phyloP scores from a whole-genome alignment of 768 basidiomycete genomes.

The Tricholoma furcatifolium region DNA sequence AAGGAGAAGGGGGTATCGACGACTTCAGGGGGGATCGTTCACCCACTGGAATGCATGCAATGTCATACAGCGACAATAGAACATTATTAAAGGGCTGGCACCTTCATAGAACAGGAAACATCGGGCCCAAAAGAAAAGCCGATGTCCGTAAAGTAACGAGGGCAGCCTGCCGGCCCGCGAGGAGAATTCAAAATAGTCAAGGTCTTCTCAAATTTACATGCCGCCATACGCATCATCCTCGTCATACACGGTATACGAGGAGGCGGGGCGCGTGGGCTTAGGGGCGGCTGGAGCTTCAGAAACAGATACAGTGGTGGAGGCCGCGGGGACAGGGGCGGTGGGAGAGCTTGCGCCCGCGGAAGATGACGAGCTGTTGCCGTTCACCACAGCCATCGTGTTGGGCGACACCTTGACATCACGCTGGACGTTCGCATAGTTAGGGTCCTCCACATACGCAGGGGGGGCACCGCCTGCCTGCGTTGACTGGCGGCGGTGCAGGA shows the following conservation, averaged over 20 bases:
- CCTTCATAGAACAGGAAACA: not conserved
- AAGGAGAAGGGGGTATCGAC: constrained; percentile 11
- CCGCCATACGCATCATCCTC: constrained; percentile 71
- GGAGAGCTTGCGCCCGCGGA: not conserved
- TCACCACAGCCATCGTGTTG: not conserved
- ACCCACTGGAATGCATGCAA: constrained; percentile 4
- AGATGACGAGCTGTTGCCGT: not conserved
- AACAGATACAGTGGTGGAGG: too few species aligned
- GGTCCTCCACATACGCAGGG: constrained; percentile 9
- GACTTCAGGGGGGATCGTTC: constrained; percentile 13
- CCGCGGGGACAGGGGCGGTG: not conserved
- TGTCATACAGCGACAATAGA: not conserved
- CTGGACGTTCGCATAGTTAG: constrained; percentile 18
- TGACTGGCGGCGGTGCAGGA: constrained; percentile 13
- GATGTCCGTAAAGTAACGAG: not conserved
- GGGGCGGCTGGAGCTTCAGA: too few species aligned
- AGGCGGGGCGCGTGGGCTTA: constrained; percentile 14
- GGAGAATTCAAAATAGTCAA: not conserved
- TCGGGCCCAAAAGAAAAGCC: constrained; percentile 1
- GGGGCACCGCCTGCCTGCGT: constrained; percentile 7
- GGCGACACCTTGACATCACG: constrained; percentile 18
- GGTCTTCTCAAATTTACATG: constrained; percentile 37
- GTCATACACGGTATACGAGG: constrained; percentile 51
- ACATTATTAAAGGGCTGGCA: not conserved
- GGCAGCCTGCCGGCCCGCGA: constrained; percentile 4